These are phyloP conservation scores for Gastrodia elata DNA, from an alignment of 106 monocot genomes.

Conservation along the genomic window DNA sequence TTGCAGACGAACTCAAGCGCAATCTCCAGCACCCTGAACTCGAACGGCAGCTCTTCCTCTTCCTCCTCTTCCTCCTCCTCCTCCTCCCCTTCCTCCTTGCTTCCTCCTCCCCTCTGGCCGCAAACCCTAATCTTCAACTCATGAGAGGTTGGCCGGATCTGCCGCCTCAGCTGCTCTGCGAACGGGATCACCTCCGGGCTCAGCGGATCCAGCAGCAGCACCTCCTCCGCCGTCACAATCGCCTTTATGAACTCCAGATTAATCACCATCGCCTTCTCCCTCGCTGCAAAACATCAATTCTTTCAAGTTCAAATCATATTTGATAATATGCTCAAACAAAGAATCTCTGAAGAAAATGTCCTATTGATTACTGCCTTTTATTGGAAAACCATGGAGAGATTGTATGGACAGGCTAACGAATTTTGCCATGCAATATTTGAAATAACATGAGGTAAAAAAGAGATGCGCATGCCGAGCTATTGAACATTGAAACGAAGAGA, in stretches of 20 bases:
- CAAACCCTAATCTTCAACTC: conserved; percentile 12
- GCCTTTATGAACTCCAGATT: conserved; percentile 88
- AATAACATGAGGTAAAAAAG: background rate
- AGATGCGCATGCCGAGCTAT: too few species aligned
- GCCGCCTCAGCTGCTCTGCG: conserved; percentile 74
- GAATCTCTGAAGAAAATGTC: background rate
- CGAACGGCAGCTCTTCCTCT: conserved; percentile 74
- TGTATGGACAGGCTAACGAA: background rate
- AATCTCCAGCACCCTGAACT: conserved; percentile 93
- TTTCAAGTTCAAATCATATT: too few species aligned
- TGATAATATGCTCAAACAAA: too few species aligned
- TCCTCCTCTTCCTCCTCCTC: conserved; percentile 27
- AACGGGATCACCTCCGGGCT: conserved; percentile 71
- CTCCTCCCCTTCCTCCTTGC: conserved; percentile 9
- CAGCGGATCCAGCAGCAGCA: conserved; percentile 77
- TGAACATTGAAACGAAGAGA: too few species aligned
- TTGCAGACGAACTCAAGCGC: conserved; percentile 74
- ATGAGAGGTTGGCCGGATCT: conserved; percentile 39
- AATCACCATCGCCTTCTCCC: conserved; percentile 89
- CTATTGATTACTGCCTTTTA: background rate
- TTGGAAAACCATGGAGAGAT: background rate
- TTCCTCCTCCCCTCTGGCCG: conserved; percentile 10
- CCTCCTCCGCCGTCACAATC: conserved; percentile 86
- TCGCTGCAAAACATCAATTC: conserved; percentile 36
- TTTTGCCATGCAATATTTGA: background rate